Conservation (phyloP, 768 basidiomycete genomes). For the Gymnopilus junonius region DNA sequence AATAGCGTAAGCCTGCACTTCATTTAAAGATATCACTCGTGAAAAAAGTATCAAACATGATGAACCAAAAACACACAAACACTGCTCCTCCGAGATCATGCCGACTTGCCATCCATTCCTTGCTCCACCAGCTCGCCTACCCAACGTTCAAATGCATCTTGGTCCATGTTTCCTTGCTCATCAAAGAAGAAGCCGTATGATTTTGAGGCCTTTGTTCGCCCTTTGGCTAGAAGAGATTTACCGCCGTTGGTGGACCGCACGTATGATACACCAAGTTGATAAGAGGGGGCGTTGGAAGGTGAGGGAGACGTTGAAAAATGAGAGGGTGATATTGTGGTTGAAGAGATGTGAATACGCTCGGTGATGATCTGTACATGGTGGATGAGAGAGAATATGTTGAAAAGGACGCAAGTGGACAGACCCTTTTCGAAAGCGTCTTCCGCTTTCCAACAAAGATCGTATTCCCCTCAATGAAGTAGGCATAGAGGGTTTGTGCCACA, state of each 20-base stretch:
- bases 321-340: slow-evolving; percentile 63
- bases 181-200: slow-evolving; percentile 82
- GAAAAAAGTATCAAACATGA: not conserved
- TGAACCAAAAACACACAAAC: not conserved
- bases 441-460: slow-evolving; percentile 89
- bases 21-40: slow-evolving; percentile 11
- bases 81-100: slow-evolving; percentile 27
- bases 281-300: slow-evolving; percentile 59
- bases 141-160: slow-evolving; percentile 78
- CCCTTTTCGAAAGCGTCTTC: slow-evolving; percentile 87
- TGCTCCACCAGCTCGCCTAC: slow-evolving; percentile 73
- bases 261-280: slow-evolving; percentile 69
- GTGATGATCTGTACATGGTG: slow-evolving; percentile 74
- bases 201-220: slow-evolving; percentile 58
- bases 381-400: not conserved
- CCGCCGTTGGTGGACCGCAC: slow-evolving; percentile 83
- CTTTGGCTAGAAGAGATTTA: slow-evolving; percentile 80
- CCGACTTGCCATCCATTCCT: slow-evolving; percentile 70
- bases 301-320: slow-evolving; percentile 24
- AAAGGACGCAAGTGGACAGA: slow-evolving; percentile 43
- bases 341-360: slow-evolving; percentile 82
- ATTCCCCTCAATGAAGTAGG: slow-evolving; percentile 85
- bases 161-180: slow-evolving; percentile 76
- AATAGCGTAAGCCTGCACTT: slow-evolving; percentile 11
- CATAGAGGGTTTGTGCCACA: slow-evolving; percentile 73